Base-by-base conservation (phyloP, 2,329 filamentous ascomycete genomes). In the Myriangium duriaei region DNA sequence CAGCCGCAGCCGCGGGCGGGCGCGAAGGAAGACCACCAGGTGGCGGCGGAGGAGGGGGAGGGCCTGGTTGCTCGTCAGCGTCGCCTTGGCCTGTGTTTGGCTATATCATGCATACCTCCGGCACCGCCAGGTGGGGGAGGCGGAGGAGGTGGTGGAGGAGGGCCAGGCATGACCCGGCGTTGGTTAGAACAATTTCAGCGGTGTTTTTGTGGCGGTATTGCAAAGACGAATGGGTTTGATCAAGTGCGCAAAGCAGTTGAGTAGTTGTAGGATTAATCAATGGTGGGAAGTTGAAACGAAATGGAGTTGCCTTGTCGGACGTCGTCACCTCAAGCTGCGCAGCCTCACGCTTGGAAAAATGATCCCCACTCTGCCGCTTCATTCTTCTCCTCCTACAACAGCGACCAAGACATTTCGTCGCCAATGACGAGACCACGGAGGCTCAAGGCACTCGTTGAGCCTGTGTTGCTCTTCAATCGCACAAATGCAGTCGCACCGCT, bases 121-220 rank as follows among this genome's bases (percentile, higher is more conserved):
- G 65, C 58, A 6, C 60, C 65, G 46, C 65, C 67, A 40, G 72
- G 72, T 50, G 67, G 64, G 40, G 72, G 73, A 39, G 78, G 74
- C 29, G 77, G 81, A 31, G 56, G 56, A 21, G 81, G 81, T 2
- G 80, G 81, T 9, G 81, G 80, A 2, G 81, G 80, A 38, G 79
- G 78, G 32, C 76, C 71, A 36, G 72, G 72, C 51, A 45, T 45
- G 24, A 21, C 39, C 21, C 32, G 28, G 26, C 24, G 11, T n/a
- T 7, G n/a, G 10, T 14, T 7, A 16, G 11, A n/a, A 28, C 24
- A 28, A 28, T 28, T 11, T n/a, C n/a, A n/a, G n/a, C n/a, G n/a
- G 24, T 10, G 30, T 14, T 14, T 9, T 11, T 32, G 12, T 32
- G 30, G n/a, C 30, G 30, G 30, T 32, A 11, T 10, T 32, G 30